phyloP scores from a whole-genome alignment of 1,284 basidiomycete genomes.

The Cystobasidium sp. region DNA sequence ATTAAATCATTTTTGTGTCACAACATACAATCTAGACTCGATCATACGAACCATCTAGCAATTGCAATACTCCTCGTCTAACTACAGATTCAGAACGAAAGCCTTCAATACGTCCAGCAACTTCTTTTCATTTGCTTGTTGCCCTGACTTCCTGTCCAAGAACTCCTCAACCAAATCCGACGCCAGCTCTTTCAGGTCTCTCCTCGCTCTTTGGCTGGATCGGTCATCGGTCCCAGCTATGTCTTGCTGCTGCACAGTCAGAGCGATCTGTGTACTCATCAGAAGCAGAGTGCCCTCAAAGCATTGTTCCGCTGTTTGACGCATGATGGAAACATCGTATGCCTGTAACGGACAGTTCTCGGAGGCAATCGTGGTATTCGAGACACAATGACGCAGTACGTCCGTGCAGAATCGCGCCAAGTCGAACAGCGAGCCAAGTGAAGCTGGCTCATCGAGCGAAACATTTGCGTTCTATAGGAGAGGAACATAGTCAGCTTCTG shows the following conservation, averaged over 20 bases:
- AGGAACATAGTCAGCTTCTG: neutral
- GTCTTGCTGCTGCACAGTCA: slow-evolving; percentile 37
- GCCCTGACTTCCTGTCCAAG: slow-evolving; percentile 14
- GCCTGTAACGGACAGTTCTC: neutral
- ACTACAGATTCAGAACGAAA: slow-evolving; percentile 21
- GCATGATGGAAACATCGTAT: slow-evolving; percentile 5
- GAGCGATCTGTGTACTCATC: slow-evolving; percentile 36
- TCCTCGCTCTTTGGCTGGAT: slow-evolving; percentile 21
- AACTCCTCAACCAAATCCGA: slow-evolving; percentile 38
- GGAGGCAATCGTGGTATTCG: neutral
- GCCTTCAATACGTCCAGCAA: slow-evolving; percentile 10
- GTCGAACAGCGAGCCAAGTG: slow-evolving; percentile 76
- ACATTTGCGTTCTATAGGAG: slow-evolving; percentile 63
- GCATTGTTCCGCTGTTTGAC: slow-evolving; percentile 4
- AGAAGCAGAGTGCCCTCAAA: slow-evolving; percentile 26
- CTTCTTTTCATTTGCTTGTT: slow-evolving; percentile 2
- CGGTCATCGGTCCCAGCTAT: slow-evolving; percentile 3
- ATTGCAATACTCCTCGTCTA: neutral
- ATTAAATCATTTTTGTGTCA: neutral
- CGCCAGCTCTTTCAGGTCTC: slow-evolving; percentile 39
- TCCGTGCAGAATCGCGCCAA: slow-evolving; percentile 73
- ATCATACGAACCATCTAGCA: neutral
- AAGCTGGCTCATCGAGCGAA: slow-evolving; percentile 73
- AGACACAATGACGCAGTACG: slow-evolving; percentile 40
- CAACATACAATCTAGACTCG: neutral